phyloP scores from a whole-genome alignment of 495 filamentous ascomycete genomes.

The Trichoderma erinaceum region DNA sequence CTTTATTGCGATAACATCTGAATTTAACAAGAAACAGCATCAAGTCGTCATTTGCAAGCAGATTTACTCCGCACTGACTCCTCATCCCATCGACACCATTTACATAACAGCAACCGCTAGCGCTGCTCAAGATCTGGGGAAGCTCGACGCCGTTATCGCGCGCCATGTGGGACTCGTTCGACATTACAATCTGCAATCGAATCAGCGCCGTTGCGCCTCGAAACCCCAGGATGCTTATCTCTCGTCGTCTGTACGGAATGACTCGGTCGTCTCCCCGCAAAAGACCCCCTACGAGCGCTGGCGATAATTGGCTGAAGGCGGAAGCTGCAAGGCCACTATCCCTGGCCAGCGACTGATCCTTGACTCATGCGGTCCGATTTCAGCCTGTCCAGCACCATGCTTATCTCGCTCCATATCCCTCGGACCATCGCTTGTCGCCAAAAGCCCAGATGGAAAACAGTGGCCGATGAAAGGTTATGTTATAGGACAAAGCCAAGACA shows the following conservation, averaged over 20 bases:
- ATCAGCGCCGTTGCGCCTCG: neutral
- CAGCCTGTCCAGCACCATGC: neutral
- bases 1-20: neutral
- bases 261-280: neutral
- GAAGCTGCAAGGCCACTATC: neutral
- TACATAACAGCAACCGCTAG: constrained; percentile 12
- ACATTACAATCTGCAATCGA: neutral
- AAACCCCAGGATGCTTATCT: constrained; percentile 5
- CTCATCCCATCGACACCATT: neutral
- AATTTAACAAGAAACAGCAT: neutral
- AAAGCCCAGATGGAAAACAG: neutral
- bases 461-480: neutral
- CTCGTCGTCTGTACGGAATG: neutral
- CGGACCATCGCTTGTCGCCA: neutral
- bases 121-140: constrained; percentile 1
- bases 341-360: neutral
- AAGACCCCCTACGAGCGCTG: neutral
- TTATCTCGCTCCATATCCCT: neutral
- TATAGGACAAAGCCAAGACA: neutral
- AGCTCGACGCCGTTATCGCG: neutral
- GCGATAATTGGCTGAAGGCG: neutral
- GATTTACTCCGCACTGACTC: neutral
- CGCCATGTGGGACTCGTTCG: constrained; percentile 5
- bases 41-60: neutral
- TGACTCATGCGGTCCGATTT: constrained; percentile 1